Evolutionary conservation across 176 grass and related monocot genomes (phyloP).

Genomic region (Hyparrhenia diplandra): DNA sequence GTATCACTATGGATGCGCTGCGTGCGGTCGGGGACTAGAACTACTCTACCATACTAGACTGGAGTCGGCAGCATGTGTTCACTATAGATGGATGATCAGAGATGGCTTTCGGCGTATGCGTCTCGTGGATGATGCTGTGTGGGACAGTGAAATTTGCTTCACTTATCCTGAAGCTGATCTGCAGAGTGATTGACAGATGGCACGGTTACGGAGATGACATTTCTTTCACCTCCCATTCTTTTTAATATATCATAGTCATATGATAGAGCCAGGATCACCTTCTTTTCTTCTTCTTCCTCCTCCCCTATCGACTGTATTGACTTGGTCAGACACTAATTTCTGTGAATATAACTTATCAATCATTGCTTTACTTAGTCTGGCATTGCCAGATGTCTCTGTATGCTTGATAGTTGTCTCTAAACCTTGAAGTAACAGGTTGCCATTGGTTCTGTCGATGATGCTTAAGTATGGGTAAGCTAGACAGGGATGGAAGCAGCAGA

Average conservation of each 20-base stretch:
- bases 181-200: slow-evolving; percentile 3
- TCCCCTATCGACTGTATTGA: slow-evolving; percentile 31
- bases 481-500: slow-evolving; percentile 23
- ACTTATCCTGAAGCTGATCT: slow-evolving; percentile 40
- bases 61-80: slow-evolving; percentile 10
- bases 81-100: slow-evolving; percentile 27
- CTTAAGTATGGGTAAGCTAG: slow-evolving; percentile 14
- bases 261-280: slow-evolving; percentile 13
- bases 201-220: slow-evolving; percentile 26
- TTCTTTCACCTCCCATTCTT: slow-evolving; percentile 49
- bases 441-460: slow-evolving; percentile 19
- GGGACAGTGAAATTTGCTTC: slow-evolving; percentile 47
- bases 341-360: slow-evolving; percentile 66
- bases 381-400: slow-evolving; percentile 22
- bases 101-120: slow-evolving; percentile 1
- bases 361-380: slow-evolving; percentile 35
- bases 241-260: slow-evolving; percentile 44
- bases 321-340: slow-evolving; percentile 51
- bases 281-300: not conserved
- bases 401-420: slow-evolving; percentile 4
- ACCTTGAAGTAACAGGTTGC: slow-evolving; percentile 31
- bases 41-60: slow-evolving; percentile 19
- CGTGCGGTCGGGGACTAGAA: slow-evolving; percentile 12
- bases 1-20: not conserved
- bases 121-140: slow-evolving; percentile 22